Evolutionary conservation across 257 asterid genomes (phyloP).

Genomic region (Thymus mandschuricus): DNA sequence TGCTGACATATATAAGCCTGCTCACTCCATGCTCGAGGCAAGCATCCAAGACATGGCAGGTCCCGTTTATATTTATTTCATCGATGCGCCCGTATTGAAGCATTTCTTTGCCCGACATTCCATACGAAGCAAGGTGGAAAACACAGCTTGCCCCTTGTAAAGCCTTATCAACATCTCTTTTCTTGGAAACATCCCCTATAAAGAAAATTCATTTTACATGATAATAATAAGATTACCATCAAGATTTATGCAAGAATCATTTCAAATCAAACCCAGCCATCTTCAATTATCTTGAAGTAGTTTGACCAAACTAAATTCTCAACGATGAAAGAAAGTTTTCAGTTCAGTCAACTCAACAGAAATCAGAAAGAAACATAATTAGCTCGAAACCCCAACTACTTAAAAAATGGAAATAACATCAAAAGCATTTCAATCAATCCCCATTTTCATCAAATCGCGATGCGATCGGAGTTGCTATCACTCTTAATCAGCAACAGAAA

Average conservation of each 20-base stretch:
- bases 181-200: conserved; percentile 71
- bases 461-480: not conserved
- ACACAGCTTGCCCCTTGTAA: conserved; percentile 78
- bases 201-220: not conserved
- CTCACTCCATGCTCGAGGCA: conserved; percentile 69
- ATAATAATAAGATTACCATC: not conserved
- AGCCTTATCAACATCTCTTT: conserved; percentile 71
- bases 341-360: conserved; percentile 6
- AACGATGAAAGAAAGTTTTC: conserved; percentile 1
- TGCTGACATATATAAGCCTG: conserved; percentile 90
- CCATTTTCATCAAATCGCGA: not conserved
- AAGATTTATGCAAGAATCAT: not conserved
- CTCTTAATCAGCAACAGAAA: not conserved
- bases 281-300: not conserved
- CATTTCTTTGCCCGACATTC: conserved; percentile 99
- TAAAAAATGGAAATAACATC: conserved; percentile 4
- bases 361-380: conserved; percentile 3
- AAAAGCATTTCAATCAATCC: conserved; percentile 13
- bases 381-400: conserved; percentile 1
- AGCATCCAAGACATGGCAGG: conserved; percentile 80
- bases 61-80: conserved; percentile 79
- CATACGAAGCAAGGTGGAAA: conserved; percentile 96
- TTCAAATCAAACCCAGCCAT: not conserved
- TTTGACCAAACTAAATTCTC: not conserved
- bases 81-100: conserved; percentile 84